A percentile compares a stretch with the other conserved stretches of the same genome.
Conservation (phyloP, 495 filamentous ascomycete genomes). For the Penicillium bovifimosum region DNA sequence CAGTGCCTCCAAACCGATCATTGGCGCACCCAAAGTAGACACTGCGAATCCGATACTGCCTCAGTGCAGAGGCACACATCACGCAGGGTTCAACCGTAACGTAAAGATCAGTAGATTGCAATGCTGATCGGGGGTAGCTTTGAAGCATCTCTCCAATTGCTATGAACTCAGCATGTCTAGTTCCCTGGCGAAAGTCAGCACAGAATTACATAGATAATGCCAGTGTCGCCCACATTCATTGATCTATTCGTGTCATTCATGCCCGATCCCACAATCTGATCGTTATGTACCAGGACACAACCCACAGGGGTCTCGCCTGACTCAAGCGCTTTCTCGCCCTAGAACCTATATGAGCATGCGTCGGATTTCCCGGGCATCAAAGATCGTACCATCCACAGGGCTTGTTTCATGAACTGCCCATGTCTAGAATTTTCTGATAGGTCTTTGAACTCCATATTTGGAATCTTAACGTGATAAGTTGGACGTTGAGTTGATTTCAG, state of each 20-base stretch:
- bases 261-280: conserved; percentile 70
- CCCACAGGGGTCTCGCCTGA: conserved; percentile 92
- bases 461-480: background rate
- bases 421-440: conserved; percentile 32
- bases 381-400: conserved; percentile 56
- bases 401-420: conserved; percentile 63
- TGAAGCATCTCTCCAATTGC: conserved; percentile 63
- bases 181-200: conserved; percentile 54
- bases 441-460: background rate
- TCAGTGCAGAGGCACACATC: conserved; percentile 93
- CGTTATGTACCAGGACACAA: conserved; percentile 79
- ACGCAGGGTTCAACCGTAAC: conserved; percentile 97
- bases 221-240: conserved; percentile 49
- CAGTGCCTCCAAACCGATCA: conserved; percentile 92
- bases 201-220: background rate
- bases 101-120: conserved; percentile 74
- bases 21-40: conserved; percentile 95
- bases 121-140: conserved; percentile 50
- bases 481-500: background rate
- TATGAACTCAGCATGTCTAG: conserved; percentile 89
- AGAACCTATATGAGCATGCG: conserved; percentile 5
- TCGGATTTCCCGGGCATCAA: background rate
- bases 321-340: conserved; percentile 76
- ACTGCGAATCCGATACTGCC: conserved; percentile 71
- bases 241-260: conserved; percentile 96